These are phyloP conservation scores for Flagelloscypha sp. DNA, from an alignment of 768 basidiomycete species.

Conservation along the genomic window DNA sequence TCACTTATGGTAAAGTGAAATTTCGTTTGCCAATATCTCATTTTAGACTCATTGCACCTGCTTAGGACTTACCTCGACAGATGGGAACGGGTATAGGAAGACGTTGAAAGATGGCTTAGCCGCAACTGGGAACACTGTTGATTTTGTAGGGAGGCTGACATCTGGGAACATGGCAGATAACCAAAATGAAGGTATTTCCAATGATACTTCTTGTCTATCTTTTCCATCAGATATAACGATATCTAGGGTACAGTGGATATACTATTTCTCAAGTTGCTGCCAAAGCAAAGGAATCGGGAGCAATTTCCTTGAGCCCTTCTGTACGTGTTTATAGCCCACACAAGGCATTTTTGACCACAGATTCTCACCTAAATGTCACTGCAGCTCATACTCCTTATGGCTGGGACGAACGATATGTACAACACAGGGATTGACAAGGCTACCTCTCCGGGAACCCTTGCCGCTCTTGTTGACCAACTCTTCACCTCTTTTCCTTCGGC, in stretches of 20 bases:
- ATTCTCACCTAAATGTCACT: too few relatives aligned
- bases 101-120: conserved; percentile 6
- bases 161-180: conserved; percentile 13
- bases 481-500: conserved; percentile 8
- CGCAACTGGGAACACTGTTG: conserved; percentile 10
- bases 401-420: conserved; percentile 11
- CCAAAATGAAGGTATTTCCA: conserved; percentile 11
- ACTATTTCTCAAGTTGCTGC: conserved; percentile 10
- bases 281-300: conserved; percentile 4
- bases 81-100: conserved; percentile 12
- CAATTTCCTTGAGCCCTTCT: conserved; percentile 5
- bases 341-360: too few relatives aligned
- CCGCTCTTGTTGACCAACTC: conserved; percentile 7
- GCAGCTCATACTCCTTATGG: conserved; percentile 13
- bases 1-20: conserved; percentile 9
- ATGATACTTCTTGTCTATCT: too few relatives aligned
- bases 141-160: conserved; percentile 12
- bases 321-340: not conserved
- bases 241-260: conserved; percentile 8
- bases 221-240: too few relatives aligned
- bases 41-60: too few relatives aligned
- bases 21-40: too few relatives aligned
- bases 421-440: conserved; percentile 1
- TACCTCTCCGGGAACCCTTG: conserved; percentile 1
- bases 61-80: too few relatives aligned